phyloP scores from a whole-genome alignment of 1,284 basidiomycete species.

The Fomitopsis betulina region DNA sequence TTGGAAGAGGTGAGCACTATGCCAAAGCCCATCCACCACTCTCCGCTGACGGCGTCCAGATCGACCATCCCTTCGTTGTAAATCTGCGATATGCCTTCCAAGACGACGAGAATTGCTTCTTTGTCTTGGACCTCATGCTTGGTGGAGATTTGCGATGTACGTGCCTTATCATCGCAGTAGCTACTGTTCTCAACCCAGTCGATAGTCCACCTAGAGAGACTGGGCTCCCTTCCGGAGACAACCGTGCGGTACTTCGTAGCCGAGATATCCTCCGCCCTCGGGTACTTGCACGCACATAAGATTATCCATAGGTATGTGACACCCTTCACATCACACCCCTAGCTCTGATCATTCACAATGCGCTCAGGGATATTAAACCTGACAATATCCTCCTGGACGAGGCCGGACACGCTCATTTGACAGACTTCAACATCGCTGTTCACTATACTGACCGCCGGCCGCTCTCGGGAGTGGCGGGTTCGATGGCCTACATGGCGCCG shows the following conservation, averaged over 20 bases:
- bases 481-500: slow-evolving; percentile 99
- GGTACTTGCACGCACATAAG: slow-evolving; percentile 86
- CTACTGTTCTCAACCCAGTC: slow-evolving; percentile 18
- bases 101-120: slow-evolving; percentile 99
- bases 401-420: slow-evolving; percentile 92
- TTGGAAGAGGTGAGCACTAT: slow-evolving; percentile 75
- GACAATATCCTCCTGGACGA: slow-evolving; percentile 98
- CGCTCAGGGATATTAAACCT: slow-evolving; percentile 85
- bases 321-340: not conserved
- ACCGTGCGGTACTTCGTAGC: slow-evolving; percentile 89
- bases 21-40: not conserved
- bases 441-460: slow-evolving; percentile 85
- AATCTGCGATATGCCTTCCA: slow-evolving; percentile 98
- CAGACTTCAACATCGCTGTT: slow-evolving; percentile 98
- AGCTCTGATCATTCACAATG: not conserved
- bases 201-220: slow-evolving; percentile 88
- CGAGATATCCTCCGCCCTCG: slow-evolving; percentile 85
- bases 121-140: slow-evolving; percentile 96
- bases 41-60: slow-evolving; percentile 39
- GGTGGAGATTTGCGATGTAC: slow-evolving; percentile 93
- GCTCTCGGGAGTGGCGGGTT: slow-evolving; percentile 94
- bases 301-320: slow-evolving; percentile 88
- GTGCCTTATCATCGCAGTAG: slow-evolving; percentile 24
- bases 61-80: slow-evolving; percentile 96
- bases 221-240: slow-evolving; percentile 80